Evolutionary conservation across 306 rosid genomes (phyloP).

Genomic region (Sicyos edulis): DNA sequence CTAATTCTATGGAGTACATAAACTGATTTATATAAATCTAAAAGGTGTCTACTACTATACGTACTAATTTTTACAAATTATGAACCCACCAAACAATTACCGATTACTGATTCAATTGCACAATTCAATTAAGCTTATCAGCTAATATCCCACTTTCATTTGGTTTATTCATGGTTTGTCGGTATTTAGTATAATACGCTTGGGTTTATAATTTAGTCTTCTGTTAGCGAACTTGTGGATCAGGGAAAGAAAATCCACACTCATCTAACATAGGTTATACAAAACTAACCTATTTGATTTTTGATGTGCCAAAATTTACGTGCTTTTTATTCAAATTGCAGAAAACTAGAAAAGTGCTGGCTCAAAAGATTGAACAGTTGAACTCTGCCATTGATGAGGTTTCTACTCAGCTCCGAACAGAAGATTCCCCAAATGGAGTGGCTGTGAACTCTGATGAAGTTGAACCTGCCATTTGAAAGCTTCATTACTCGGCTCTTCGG

Average conservation of each 20-base stretch:
- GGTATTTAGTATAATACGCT: not conserved
- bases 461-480: conserved; percentile 59
- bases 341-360: conserved; percentile 75
- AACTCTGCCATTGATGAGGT: conserved; percentile 89
- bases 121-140: not conserved
- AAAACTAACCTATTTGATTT: conserved; percentile 4
- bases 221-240: not conserved
- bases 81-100: not conserved
- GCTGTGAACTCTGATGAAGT: conserved; percentile 63
- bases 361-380: conserved; percentile 79
- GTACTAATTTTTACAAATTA: not conserved
- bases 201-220: not conserved
- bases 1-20: not conserved
- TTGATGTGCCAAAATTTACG: conserved; percentile 14
- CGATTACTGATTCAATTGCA: not conserved
- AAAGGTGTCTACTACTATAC: not conserved
- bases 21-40: not conserved
- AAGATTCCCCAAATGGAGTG: conserved; percentile 55
- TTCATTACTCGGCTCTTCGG: conserved; percentile 19
- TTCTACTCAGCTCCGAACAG: conserved; percentile 66
- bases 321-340: conserved; percentile 27
- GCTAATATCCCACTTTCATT: not conserved
- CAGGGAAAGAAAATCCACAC: not conserved
- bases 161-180: not conserved
- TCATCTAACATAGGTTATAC: not conserved